phyloP scores from a whole-genome alignment of 148 eudicot species.

The Chenopodium berlandieri region DNA sequence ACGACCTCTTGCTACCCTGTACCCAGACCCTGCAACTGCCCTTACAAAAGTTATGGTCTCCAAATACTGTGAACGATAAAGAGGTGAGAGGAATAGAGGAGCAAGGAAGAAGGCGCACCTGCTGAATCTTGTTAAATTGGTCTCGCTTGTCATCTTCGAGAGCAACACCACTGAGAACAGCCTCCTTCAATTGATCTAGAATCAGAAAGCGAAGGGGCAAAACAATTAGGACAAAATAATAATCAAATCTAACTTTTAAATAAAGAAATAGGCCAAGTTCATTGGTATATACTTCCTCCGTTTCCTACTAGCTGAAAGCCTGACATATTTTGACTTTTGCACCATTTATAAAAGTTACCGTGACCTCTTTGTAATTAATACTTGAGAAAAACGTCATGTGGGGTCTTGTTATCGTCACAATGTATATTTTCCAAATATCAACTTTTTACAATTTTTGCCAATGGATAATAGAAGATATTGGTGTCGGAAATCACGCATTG shows the following conservation, averaged over 20 bases:
- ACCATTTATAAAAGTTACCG: too few species aligned
- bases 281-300: not conserved
- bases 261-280: not conserved
- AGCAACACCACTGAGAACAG: constrained; percentile 79
- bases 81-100: not conserved
- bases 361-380: too few species aligned
- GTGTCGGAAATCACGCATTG: too few species aligned
- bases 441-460: too few species aligned
- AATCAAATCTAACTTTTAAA: not conserved
- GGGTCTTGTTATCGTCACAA: too few species aligned
- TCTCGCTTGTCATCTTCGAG: constrained; percentile 90
- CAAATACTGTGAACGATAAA: not conserved
- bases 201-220: constrained; percentile 18
- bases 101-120: constrained; percentile 45
- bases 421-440: too few species aligned
- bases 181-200: constrained; percentile 88
- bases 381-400: too few species aligned
- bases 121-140: constrained; percentile 80
- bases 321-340: too few species aligned
- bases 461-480: too few species aligned
- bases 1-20: not conserved
- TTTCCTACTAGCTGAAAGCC: too few species aligned
- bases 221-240: not conserved
- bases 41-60: not conserved
- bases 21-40: not conserved